Percentiles rank a stretch among this genome's conserved stretches.
Conservation (phyloP, 306 rosid species). For the Hylodesmum podocarpum region DNA sequence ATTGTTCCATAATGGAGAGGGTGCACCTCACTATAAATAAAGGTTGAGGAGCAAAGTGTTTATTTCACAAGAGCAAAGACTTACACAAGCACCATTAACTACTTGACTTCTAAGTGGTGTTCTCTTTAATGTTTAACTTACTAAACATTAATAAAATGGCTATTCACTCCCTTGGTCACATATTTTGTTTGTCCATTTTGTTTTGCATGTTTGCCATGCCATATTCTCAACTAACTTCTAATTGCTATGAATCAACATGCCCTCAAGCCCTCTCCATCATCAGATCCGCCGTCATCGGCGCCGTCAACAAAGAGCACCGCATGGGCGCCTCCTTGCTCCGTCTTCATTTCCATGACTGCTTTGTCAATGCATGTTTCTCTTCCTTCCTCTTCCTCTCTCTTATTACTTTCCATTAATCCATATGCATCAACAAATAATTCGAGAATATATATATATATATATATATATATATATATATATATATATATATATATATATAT, state of each 20-base stretch:
- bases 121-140: too few relatives aligned
- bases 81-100: neutral
- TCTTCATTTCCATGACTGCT: constrained; percentile 53
- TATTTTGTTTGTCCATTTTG: constrained; percentile 13
- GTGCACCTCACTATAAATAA: constrained; percentile 35
- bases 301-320: constrained; percentile 49
- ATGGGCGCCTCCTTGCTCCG: constrained; percentile 63
- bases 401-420: neutral
- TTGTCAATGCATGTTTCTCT: constrained; percentile 44
- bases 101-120: neutral
- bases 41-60: constrained; percentile 12
- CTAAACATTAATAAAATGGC: constrained; percentile 44
- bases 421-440: too few relatives aligned
- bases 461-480: too few relatives aligned
- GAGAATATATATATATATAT: too few relatives aligned
- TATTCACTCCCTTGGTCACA: neutral
- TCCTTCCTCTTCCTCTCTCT: neutral
- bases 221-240: constrained; percentile 29
- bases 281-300: constrained; percentile 31
- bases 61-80: constrained; percentile 10
- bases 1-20: neutral
- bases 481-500: too few relatives aligned
- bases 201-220: constrained; percentile 22
- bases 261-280: constrained; percentile 37
- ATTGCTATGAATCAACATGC: constrained; percentile 37